Evolutionary conservation across 345 rosid genomes (phyloP), one percentile per base, ranked within the genome.

Genomic region (Gossypium stocksii): DNA sequence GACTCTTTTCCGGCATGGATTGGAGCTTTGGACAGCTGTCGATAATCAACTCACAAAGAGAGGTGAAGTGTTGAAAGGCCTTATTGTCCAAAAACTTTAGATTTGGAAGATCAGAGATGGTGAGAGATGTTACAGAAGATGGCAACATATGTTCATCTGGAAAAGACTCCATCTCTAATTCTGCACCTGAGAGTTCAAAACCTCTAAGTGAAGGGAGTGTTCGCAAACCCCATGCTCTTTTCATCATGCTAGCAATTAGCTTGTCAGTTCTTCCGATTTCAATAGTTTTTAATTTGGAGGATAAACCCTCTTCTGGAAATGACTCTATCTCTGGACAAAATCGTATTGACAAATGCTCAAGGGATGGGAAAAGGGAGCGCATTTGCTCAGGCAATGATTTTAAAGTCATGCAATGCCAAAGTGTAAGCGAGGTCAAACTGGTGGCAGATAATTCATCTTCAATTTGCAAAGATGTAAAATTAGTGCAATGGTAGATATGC

Each of bases 301-400:
- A 43, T 3, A 68, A 69, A 51, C 73, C 73, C 58, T 17, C 17
- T 17, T 52, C n/a, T 16, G 73, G 60, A 70, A 69, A 51, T 27
- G 73, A 51, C 17, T 69, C 59, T 4, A 51, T 69, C 29, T 69
- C 44, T 29, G 45, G 73, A 69, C 73, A 69, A 2, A 4, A 0
- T 1, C 0, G 0, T 9, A 51, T 69, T 8, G 0, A 0, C 60
- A 69, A 27, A 4, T 9, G 0, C 1, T 17, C 2, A 10, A 69
- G 73, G 45, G 73, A 70, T 70, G 60, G 73, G 10, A 70, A 70
- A 17, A 70, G 25, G 25, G 46, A 70, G 25, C n/a, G 3, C 60
- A 70, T 29, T 23, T 17, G 25, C 46, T 70, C 73, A 1, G 73
- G 73, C 60, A 70, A 52, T 17, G 73, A 51, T 60, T 51, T 70